phyloP scores from a whole-genome alignment of 768 basidiomycete genomes.

The Boletus pseudopeckii region DNA sequence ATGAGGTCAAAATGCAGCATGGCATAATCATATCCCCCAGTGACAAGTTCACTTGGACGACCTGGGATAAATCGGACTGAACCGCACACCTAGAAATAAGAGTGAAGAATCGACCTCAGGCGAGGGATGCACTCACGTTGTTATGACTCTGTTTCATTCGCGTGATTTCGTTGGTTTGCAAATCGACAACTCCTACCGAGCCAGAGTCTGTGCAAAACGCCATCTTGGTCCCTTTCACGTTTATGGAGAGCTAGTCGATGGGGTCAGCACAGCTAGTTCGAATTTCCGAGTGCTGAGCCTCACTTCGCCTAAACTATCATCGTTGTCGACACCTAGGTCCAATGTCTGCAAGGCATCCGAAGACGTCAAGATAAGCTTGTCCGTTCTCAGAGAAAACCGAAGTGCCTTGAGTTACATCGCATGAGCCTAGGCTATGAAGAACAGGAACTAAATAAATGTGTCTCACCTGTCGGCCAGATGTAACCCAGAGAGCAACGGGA shows the following conservation, averaged over 20 bases:
- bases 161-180: conserved; percentile 43
- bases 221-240: conserved; percentile 46
- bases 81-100: conserved; percentile 57
- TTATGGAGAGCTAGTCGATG: conserved; percentile 61
- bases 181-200: conserved; percentile 60
- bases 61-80: conserved; percentile 68
- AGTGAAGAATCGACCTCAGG: neutral
- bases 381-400: conserved; percentile 44
- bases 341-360: conserved; percentile 47
- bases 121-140: conserved; percentile 47
- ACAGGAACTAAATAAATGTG: neutral
- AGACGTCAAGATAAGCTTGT: conserved; percentile 50
- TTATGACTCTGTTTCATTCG: conserved; percentile 62
- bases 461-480: conserved; percentile 55
- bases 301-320: conserved; percentile 71
- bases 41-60: conserved; percentile 68
- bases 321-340: conserved; percentile 47
- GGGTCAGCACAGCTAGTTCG: conserved; percentile 25
- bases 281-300: neutral
- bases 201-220: conserved; percentile 75
- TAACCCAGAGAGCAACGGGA: conserved; percentile 58
- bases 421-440: neutral
- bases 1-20: conserved; percentile 66
- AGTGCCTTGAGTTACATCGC: conserved; percentile 15
- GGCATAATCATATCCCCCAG: conserved; percentile 71